Evolutionary conservation across 164 flowering plant genomes (phyloP).

Genomic region (Paratinospora sagittata): DNA sequence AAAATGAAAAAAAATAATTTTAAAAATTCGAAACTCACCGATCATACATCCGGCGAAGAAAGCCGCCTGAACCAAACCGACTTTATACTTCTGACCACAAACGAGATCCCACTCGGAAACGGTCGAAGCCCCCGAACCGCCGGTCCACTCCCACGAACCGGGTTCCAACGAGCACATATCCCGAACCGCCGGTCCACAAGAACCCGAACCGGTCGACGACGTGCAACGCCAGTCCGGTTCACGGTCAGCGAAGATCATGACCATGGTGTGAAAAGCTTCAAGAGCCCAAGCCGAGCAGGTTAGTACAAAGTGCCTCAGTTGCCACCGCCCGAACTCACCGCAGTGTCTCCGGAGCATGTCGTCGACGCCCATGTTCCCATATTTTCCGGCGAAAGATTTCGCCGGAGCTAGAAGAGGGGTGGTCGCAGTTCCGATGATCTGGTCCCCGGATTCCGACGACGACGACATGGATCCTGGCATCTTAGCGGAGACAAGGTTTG

Average conservation of each 20-base stretch:
- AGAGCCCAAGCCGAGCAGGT: conserved; percentile 83
- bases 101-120: conserved; percentile 71
- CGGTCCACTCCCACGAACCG: conserved; percentile 84
- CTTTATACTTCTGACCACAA: conserved; percentile 71
- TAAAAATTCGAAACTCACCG: conserved; percentile 41
- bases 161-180: conserved; percentile 46
- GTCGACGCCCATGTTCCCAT: conserved; percentile 55
- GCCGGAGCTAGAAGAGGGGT: too few species aligned
- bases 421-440: conserved; percentile 13
- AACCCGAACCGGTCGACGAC: conserved; percentile 16
- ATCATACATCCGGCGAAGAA: conserved; percentile 89
- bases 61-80: conserved; percentile 76
- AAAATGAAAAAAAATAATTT: neutral
- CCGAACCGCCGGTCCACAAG: conserved; percentile 13
- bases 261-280: conserved; percentile 93
- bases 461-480: conserved; percentile 7
- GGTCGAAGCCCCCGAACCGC: conserved; percentile 56
- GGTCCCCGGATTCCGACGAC: conserved; percentile 8
- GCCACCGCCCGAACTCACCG: conserved; percentile 90
- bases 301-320: conserved; percentile 66
- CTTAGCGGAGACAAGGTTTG: too few species aligned
- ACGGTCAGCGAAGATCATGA: conserved; percentile 91
- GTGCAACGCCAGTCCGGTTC: conserved; percentile 66
- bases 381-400: too few species aligned
- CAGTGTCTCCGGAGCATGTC: conserved; percentile 61